phyloP scores from a whole-genome alignment of 2,329 filamentous ascomycete genomes.

The Tolypocladium tundrense region DNA sequence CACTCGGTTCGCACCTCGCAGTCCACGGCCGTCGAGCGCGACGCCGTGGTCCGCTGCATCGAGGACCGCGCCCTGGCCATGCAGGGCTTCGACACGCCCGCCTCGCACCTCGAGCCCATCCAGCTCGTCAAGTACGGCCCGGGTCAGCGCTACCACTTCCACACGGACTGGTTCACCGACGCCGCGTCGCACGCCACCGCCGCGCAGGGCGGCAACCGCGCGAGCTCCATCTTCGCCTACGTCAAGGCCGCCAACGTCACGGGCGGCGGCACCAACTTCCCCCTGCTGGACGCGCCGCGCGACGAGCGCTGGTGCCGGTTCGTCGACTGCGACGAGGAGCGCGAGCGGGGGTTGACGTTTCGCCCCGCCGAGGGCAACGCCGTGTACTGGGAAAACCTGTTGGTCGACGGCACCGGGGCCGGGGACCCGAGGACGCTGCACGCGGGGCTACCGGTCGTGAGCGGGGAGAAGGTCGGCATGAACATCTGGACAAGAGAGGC shows the following conservation, averaged over 20 bases:
- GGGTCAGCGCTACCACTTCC: conserved; percentile 36
- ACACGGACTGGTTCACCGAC: conserved; percentile 41
- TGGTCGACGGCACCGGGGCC: conserved; percentile 17
- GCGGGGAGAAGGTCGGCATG: conserved; percentile 38
- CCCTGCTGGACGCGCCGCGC: conserved; percentile 26
- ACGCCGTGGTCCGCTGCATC: conserved; percentile 33
- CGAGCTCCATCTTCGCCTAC: conserved; percentile 38
- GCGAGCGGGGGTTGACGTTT: conserved; percentile 37
- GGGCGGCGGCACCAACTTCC: conserved; percentile 40
- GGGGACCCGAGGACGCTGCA: conserved; percentile 35
- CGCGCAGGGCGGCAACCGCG: conserved; percentile 31
- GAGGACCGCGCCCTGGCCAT: conserved; percentile 35
- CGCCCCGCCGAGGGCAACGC: conserved; percentile 35
- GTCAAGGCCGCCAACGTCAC: conserved; percentile 29
- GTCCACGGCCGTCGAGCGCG: conserved; percentile 29
- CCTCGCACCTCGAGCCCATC: conserved; percentile 31
- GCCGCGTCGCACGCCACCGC: conserved; percentile 22
- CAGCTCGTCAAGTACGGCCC: conserved; percentile 36
- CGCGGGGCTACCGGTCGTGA: conserved; percentile 34
- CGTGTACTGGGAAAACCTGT: conserved; percentile 38
- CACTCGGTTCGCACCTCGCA: conserved; percentile 32
- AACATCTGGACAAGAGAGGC: conserved; percentile 41
- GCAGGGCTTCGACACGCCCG: conserved; percentile 29
- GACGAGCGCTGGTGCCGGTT: conserved; percentile 31
- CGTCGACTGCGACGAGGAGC: conserved; percentile 37